A percentile compares a stretch with the other conserved stretches of the same genome.
Conservation (phyloP, 1,284 basidiomycete genomes). For the Ceratobasidium sp. region DNA sequence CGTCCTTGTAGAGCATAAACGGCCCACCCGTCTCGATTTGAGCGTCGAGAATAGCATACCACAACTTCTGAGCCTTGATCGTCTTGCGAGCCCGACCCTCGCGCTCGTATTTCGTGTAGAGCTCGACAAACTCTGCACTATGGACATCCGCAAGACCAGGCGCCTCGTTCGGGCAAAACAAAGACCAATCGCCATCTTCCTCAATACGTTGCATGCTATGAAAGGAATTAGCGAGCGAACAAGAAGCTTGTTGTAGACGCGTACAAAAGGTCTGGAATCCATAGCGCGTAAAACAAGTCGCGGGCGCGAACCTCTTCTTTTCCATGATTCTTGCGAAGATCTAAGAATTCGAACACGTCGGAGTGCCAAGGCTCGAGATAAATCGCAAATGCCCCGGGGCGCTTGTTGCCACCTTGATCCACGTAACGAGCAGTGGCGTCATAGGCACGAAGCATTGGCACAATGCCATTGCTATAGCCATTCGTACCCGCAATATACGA, state of each 20-base stretch:
- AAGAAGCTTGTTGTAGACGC: conserved; percentile 47
- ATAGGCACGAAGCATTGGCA: conserved; percentile 98
- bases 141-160: conserved; percentile 90
- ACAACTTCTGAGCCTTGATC: conserved; percentile 96
- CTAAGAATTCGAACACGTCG: conserved; percentile 97
- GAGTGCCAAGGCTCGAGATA: conserved; percentile 99
- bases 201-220: conserved; percentile 92
- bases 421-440: conserved; percentile 99
- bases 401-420: conserved; percentile 99
- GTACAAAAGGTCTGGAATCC: conserved; percentile 97
- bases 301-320: conserved; percentile 98
- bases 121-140: conserved; percentile 88
- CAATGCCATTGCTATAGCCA: conserved; percentile 98
- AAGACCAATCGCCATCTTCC: conserved; percentile 86
- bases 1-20: conserved; percentile 98
- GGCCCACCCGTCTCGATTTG: conserved; percentile 99
- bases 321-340: conserved; percentile 98
- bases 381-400: conserved; percentile 97
- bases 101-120: conserved; percentile 91
- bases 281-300: conserved; percentile 98
- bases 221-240: not conserved
- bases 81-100: conserved; percentile 89
- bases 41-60: conserved; percentile 96
- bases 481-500: conserved; percentile 95
- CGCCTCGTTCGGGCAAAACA: conserved; percentile 98